Evolutionary conservation across 2,329 filamentous ascomycete species (phyloP).

Genomic region (Neofusicoccum cordaticola): DNA sequence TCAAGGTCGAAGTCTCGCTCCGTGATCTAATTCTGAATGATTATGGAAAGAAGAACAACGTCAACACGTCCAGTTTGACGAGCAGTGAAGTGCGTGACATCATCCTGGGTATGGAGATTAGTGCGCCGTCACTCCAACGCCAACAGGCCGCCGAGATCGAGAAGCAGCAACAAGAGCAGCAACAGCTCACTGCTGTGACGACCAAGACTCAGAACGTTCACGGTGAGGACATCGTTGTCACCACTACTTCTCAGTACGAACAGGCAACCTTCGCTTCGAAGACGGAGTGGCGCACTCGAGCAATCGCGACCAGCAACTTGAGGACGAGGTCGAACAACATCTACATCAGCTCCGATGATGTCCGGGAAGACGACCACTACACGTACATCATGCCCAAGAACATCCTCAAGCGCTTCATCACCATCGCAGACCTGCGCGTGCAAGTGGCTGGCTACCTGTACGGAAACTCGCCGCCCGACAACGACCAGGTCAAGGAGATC

Average conservation of each 20-base stretch:
- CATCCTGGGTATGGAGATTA: slow-evolving; percentile 99
- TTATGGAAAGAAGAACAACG: slow-evolving; percentile 99
- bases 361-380: slow-evolving; percentile 79
- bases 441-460: slow-evolving; percentile 97
- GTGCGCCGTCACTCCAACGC: slow-evolving; percentile 93
- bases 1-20: slow-evolving; percentile 97
- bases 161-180: slow-evolving; percentile 96
- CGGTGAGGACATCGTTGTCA: slow-evolving; percentile 96
- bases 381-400: slow-evolving; percentile 99
- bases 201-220: slow-evolving; percentile 98
- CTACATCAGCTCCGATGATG: slow-evolving; percentile 94
- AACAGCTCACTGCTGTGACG: slow-evolving; percentile 92
- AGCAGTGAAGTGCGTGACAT: slow-evolving; percentile 97
- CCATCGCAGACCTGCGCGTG: slow-evolving; percentile 90
- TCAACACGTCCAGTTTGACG: slow-evolving; percentile 95
- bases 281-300: slow-evolving; percentile 96
- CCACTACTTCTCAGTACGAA: slow-evolving; percentile 96
- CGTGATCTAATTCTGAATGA: slow-evolving; percentile 96
- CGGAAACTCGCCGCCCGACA: slow-evolving; percentile 86
- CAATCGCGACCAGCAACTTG: slow-evolving; percentile 93
- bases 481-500: slow-evolving; percentile 95
- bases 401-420: slow-evolving; percentile 96
- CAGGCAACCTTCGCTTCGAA: slow-evolving; percentile 97
- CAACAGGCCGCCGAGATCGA: slow-evolving; percentile 98
- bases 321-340: slow-evolving; percentile 95